Base-by-base conservation (phyloP, 2,329 filamentous ascomycete species). In the Fusarium sp. region DNA sequence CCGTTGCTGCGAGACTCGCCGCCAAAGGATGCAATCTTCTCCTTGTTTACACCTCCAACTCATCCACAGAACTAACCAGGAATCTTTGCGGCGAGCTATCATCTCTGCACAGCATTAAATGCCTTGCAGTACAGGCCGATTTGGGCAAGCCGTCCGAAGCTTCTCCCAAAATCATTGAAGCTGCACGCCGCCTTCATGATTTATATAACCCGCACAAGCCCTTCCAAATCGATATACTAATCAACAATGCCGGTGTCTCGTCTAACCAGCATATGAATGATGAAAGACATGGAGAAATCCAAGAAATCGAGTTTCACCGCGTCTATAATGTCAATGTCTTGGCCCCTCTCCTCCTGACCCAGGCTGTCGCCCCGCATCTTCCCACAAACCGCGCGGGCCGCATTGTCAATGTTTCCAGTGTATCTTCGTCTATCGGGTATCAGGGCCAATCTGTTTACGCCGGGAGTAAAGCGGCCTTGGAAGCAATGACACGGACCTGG, bases 321-420 rank as follows among this genome's bases (percentile, higher is more conserved):
- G 90, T 92, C 64, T 97, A 94, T 84, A 88, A 89, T 63, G 88
- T 96, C 83, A 97, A 97, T 79, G 94, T 97, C 28, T 88, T 94
- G 15, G 94, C 93, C 0, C 94, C 94, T 2, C 83, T 97, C 28
- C 87, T 97, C 4, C 86, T 97, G 19, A 89, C 93, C 32, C 92
- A 97, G 82, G 93, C 93, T 9, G 89, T 90, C 1, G 83, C 90
- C 37, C 92, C 90, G 0, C 91, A 92, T 82, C 87, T 97, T 9
- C 85, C 94, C 89, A 4, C 83, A 81, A 61, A 93, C 94, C 82
- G 91, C 91, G 71, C 90, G 86, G 72, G 88, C 82, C 65, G 86
- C 85, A 85, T 90, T 72, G 83, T 90, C 77, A 89, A 87, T 79
- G 81, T 90, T 59, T 88, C 87, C 10, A 88, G 86, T 65, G 86